phyloP scores from a whole-genome alignment of 169 alveolate genomes.

The Babesia divergens region DNA sequence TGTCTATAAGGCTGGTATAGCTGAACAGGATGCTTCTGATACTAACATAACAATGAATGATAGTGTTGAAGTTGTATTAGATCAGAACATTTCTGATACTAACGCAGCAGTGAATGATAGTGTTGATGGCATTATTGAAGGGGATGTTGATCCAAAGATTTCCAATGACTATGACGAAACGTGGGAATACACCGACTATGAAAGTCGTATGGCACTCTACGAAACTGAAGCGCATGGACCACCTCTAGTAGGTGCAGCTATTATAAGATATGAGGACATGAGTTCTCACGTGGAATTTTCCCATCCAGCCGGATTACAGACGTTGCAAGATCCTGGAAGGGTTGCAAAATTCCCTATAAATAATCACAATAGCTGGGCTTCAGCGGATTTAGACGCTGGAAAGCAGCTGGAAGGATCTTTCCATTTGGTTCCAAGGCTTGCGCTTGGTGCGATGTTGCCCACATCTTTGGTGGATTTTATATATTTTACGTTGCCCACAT shows the following conservation, averaged over 20 bases:
- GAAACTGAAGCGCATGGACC: conserved; percentile 27
- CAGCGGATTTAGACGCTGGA: conserved; percentile 6
- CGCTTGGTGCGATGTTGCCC: conserved; percentile 39
- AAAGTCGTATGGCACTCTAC: conserved; percentile 13
- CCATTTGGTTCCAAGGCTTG: conserved; percentile 42
- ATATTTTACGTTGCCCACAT: conserved; percentile 55
- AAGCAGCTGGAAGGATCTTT: conserved; percentile 20
- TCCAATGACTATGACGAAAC: neutral
- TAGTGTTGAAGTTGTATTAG: too few species aligned
- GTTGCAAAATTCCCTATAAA: neutral
- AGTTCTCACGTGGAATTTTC: conserved; percentile 7
- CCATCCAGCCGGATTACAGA: neutral
- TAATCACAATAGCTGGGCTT: conserved; percentile 24
- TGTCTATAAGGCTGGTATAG: too few species aligned
- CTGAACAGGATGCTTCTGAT: too few species aligned
- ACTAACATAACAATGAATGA: too few species aligned
- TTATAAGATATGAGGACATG: neutral
- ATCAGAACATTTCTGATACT: too few species aligned
- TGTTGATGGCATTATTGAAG: neutral
- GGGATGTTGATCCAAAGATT: neutral
- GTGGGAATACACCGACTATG: neutral
- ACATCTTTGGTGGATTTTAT: conserved; percentile 41
- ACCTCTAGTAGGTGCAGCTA: conserved; percentile 28
- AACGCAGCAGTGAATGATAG: too few species aligned
- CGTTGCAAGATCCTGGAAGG: neutral